A percentile compares a stretch with the other conserved stretches of the same genome.
phyloP scores from a whole-genome alignment of 257 asterid genomes.

The Mentha longifolia region DNA sequence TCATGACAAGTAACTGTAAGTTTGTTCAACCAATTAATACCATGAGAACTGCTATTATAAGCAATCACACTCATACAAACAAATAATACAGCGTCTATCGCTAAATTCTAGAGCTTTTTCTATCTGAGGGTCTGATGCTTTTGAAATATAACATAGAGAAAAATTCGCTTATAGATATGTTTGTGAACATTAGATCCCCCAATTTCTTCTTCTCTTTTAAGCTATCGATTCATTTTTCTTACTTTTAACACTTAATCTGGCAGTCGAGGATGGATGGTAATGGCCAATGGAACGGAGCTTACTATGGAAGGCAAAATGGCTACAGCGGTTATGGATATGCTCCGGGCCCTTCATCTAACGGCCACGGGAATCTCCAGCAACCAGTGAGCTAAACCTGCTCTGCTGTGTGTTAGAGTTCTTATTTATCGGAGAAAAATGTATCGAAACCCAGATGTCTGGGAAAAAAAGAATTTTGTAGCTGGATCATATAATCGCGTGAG shows the following conservation, averaged over 20 bases:
- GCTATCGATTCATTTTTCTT: conserved; percentile 1
- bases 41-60: not conserved
- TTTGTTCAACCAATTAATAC: not conserved
- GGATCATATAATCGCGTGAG: conserved; percentile 41
- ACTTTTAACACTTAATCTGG: conserved; percentile 15
- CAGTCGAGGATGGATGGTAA: conserved; percentile 68
- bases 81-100: not conserved
- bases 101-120: no score
- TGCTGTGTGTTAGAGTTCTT: conserved; percentile 34
- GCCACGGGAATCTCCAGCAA: conserved; percentile 70
- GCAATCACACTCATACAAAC: not conserved
- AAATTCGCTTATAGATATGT: not conserved
- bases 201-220: not conserved
- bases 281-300: conserved; percentile 64
- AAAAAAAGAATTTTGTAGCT: conserved; percentile 62
- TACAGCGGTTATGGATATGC: conserved; percentile 76
- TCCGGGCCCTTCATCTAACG: conserved; percentile 60
- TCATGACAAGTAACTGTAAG: not conserved
- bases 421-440: conserved; percentile 37
- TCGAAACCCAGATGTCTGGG: conserved; percentile 41
- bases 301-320: conserved; percentile 68
- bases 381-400: conserved; percentile 58
- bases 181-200: not conserved
- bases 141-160: not conserved
- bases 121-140: not conserved